Evolutionary conservation across 352 stramenopile species (phyloP).

Genomic region (Pythium aquatile): DNA sequence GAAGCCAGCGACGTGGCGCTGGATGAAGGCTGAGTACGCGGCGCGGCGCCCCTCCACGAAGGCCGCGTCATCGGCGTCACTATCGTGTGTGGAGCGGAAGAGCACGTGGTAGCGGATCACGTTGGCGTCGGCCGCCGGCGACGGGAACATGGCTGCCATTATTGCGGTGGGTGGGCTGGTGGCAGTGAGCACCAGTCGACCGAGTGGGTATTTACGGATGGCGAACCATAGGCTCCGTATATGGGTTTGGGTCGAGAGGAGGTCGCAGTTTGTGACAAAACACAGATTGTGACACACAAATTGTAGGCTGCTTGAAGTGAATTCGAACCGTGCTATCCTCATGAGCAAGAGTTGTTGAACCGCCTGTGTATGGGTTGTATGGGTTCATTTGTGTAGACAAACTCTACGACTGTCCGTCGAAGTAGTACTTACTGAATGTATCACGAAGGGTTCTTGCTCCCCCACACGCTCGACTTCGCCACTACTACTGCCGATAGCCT

Average conservation of each 20-base stretch:
- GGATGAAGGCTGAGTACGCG: conserved; percentile 20
- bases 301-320: too few relatives aligned
- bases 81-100: conserved; percentile 14
- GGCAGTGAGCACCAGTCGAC: too few relatives aligned
- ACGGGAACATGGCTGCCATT: conserved; percentile 25
- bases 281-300: too few relatives aligned
- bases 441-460: background rate
- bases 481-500: background rate
- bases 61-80: background rate
- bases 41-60: conserved; percentile 11
- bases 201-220: too few relatives aligned
- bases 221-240: too few relatives aligned
- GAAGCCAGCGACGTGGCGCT: conserved; percentile 13
- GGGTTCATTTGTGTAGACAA: background rate
- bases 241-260: too few relatives aligned
- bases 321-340: too few relatives aligned
- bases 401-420: background rate
- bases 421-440: conserved; percentile 5
- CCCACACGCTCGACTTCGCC: background rate
- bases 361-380: background rate
- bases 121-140: conserved; percentile 22
- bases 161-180: too few relatives aligned
- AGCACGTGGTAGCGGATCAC: conserved; percentile 27
- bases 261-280: too few relatives aligned
- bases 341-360: background rate